Evolutionary conservation across 768 basidiomycete genomes (phyloP).

Genomic region (Lyophyllum shimeji): DNA sequence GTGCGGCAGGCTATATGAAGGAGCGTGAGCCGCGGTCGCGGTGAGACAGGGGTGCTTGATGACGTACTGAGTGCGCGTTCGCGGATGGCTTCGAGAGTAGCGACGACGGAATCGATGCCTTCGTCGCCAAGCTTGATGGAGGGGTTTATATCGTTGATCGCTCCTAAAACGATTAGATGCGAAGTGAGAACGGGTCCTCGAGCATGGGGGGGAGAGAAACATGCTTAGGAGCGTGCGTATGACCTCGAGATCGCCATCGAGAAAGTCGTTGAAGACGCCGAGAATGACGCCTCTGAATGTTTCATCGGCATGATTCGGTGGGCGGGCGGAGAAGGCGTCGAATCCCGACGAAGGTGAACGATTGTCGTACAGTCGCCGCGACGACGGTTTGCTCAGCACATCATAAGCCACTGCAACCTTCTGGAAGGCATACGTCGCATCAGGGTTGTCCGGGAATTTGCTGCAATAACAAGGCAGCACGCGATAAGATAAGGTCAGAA

Average conservation of each 20-base stretch:
- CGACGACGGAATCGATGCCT: slow-evolving; percentile 72
- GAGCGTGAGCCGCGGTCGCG: neutral
- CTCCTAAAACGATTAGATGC: slow-evolving; percentile 38
- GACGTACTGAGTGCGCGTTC: slow-evolving; percentile 71
- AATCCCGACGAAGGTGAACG: slow-evolving; percentile 45
- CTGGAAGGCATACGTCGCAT: slow-evolving; percentile 84
- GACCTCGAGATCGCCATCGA: slow-evolving; percentile 87
- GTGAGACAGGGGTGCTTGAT: neutral
- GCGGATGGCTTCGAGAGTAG: slow-evolving; percentile 67
- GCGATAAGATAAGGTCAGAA: slow-evolving; percentile 9
- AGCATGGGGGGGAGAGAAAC: slow-evolving; percentile 24
- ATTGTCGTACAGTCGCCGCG: slow-evolving; percentile 68
- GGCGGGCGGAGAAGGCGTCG: slow-evolving; percentile 54
- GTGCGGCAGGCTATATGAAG: slow-evolving; percentile 62
- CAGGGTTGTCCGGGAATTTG: slow-evolving; percentile 76
- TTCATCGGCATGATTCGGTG: slow-evolving; percentile 67
- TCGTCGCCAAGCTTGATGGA: slow-evolving; percentile 77
- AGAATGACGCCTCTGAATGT: slow-evolving; percentile 75
- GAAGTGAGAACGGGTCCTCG: neutral
- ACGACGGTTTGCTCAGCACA: slow-evolving; percentile 71
- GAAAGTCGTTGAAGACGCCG: slow-evolving; percentile 76
- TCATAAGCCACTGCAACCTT: slow-evolving; percentile 84
- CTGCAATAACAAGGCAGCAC: slow-evolving; percentile 36
- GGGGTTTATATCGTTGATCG: slow-evolving; percentile 79
- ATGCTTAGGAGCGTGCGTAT: slow-evolving; percentile 72